A percentile compares a stretch with the other conserved stretches of the same genome.
These are phyloP conservation scores for Saccharomyces eubayanus DNA, from an alignment of 805 yeast species.

Conservation along the genomic window DNA sequence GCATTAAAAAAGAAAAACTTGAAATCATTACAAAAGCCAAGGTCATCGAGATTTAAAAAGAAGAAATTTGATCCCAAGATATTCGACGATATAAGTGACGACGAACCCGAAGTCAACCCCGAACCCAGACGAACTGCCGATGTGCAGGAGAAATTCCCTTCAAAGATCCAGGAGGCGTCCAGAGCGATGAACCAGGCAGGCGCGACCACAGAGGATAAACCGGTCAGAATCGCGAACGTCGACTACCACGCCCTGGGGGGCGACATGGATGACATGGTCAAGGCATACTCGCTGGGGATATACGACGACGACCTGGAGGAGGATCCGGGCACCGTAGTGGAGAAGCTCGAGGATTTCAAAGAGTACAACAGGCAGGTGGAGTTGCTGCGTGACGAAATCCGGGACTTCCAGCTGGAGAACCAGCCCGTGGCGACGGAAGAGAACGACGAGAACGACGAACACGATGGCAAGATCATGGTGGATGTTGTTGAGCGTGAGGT, in stretches of 20 bases:
- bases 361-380: slow-evolving; percentile 42
- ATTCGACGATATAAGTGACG: slow-evolving; percentile 1
- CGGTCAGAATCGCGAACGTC: slow-evolving; percentile 19
- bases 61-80: not conserved
- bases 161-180: not conserved
- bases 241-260: slow-evolving; percentile 38
- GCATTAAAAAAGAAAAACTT: not conserved
- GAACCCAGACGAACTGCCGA: not conserved
- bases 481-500: slow-evolving; percentile 30
- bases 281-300: slow-evolving; percentile 50
- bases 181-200: not conserved
- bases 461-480: slow-evolving; percentile 23
- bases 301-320: slow-evolving; percentile 54
- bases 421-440: slow-evolving; percentile 6
- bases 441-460: slow-evolving; percentile 2
- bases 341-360: slow-evolving; percentile 47
- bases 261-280: slow-evolving; percentile 50
- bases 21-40: slow-evolving; percentile 3
- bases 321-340: slow-evolving; percentile 46
- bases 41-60: not conserved
- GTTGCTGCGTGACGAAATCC: slow-evolving; percentile 19
- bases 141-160: not conserved
- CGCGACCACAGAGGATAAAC: not conserved
- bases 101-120: not conserved
- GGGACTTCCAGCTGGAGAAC: slow-evolving; percentile 17